Conservation (phyloP, 2,329 filamentous ascomycete genomes). For the Keithomyces neogunnii region DNA sequence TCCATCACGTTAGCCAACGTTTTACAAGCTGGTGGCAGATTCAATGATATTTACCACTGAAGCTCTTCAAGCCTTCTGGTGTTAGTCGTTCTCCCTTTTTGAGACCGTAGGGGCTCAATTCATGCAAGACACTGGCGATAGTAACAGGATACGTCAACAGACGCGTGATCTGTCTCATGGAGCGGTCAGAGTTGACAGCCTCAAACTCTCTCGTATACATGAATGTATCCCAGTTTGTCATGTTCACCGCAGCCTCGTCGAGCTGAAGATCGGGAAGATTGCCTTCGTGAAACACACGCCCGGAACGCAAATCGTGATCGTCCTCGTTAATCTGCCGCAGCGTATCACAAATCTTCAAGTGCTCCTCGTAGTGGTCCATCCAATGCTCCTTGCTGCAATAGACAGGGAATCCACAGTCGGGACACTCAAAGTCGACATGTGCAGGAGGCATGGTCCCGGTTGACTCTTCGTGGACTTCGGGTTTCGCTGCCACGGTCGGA, state of each 20-base stretch:
- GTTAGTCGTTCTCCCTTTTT: slow-evolving; percentile 69
- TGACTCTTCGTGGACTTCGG: slow-evolving; percentile 49
- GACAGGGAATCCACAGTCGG: slow-evolving; percentile 88
- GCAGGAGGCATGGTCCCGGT: slow-evolving; percentile 57
- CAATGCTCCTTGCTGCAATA: slow-evolving; percentile 94
- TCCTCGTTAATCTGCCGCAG: slow-evolving; percentile 94
- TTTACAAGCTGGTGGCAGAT: background rate
- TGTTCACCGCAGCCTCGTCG: slow-evolving; percentile 88
- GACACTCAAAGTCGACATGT: slow-evolving; percentile 89
- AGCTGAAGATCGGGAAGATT: slow-evolving; percentile 83
- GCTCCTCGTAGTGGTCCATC: slow-evolving; percentile 90
- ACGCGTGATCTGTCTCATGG: slow-evolving; percentile 86
- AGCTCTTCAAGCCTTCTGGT: slow-evolving; percentile 81
- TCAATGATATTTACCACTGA: slow-evolving; percentile 62
- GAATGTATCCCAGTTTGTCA: slow-evolving; percentile 98
- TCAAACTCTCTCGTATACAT: slow-evolving; percentile 87
- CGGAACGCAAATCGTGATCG: slow-evolving; percentile 87
- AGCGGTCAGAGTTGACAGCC: slow-evolving; percentile 83
- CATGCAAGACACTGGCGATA: slow-evolving; percentile 83
- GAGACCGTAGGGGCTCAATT: slow-evolving; percentile 86
- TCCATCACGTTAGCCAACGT: slow-evolving; percentile 23
- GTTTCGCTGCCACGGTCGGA: slow-evolving; percentile 54
- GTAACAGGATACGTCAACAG: slow-evolving; percentile 91
- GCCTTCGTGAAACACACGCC: slow-evolving; percentile 88
- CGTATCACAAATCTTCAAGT: slow-evolving; percentile 87